Evolutionary conservation across 768 basidiomycete species (phyloP), one percentile per base, ranked within the genome.

Genomic region (Suillus spraguei): DNA sequence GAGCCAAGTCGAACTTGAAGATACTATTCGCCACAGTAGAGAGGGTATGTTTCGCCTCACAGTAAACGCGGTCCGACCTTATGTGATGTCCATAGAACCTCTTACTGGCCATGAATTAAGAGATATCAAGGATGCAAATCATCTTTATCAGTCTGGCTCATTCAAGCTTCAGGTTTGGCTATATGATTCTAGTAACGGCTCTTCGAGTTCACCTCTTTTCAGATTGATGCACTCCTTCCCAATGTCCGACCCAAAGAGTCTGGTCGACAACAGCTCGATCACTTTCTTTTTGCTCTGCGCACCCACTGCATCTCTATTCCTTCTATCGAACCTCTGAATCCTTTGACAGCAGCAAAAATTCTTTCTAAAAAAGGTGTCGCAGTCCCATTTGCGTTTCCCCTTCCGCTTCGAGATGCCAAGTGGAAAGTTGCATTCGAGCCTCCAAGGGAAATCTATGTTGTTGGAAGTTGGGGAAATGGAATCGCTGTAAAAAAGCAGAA

Each of bases 391-490:
- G 82, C 87, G 1, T 69, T 82, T 1, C 94, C 94, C 0, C 77
- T 85, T 28, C 93, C 92, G 0, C 82, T 86, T 0, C 85, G 90
- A 71, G 91, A 92, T 41, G 87, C 88, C 0, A 94, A 95, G 62
- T 97, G 95, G 95, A 94, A 87, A 59, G 88, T 97, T 24, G 82
- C 87, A 0, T 97, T 91, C 69, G 87, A 91, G 66, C 83, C 81
- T 50, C 96, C 95, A 1, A 81, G 78, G 32, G 91, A 94, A 63
- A 85, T 97, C 22, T 80, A 85, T 7, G 76, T 98, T 4, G 87
- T 89, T 1, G 95, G 96, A 14, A 94, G 92, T 67, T 98, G 95
- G 94, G 85, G 88, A 0, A 90, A 92, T 64, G 87, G 88, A 68
- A 80, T 89, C 11, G 81, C 84, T 60, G 89, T 94, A 50, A 93